Evolutionary conservation across 129 eudicot genomes (phyloP).

Genomic region (Saussurea involucrata): DNA sequence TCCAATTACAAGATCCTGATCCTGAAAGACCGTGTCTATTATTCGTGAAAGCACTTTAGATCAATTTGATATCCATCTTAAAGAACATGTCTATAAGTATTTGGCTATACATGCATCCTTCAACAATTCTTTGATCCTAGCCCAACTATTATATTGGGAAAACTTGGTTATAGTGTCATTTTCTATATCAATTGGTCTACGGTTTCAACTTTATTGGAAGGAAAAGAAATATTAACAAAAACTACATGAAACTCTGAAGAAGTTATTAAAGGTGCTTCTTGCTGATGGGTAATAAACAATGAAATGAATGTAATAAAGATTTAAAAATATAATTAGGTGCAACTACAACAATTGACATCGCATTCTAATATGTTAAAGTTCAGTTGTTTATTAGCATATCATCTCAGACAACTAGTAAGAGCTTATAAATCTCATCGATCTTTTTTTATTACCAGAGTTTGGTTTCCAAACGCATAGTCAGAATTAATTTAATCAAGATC

Average conservation of each 20-base stretch:
- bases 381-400: no score
- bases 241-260: neutral
- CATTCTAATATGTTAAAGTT: neutral
- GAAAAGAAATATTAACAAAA: neutral
- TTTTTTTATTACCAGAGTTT: neutral
- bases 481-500: neutral
- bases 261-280: neutral
- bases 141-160: no score
- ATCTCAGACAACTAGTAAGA: no score
- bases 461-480: neutral
- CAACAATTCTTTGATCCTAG: no score
- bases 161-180: neutral
- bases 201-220: neutral
- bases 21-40: constrained; percentile 38
- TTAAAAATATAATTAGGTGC: neutral
- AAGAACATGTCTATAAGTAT: no score
- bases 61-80: neutral
- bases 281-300: neutral
- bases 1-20: constrained; percentile 64
- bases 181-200: neutral
- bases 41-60: neutral
- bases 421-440: neutral
- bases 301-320: neutral
- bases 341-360: neutral
- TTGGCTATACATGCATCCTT: no score